Evolutionary conservation across 352 stramenopile species (phyloP), one percentile per base, ranked within the genome.

Genomic region (Blastocystis sp.): DNA sequence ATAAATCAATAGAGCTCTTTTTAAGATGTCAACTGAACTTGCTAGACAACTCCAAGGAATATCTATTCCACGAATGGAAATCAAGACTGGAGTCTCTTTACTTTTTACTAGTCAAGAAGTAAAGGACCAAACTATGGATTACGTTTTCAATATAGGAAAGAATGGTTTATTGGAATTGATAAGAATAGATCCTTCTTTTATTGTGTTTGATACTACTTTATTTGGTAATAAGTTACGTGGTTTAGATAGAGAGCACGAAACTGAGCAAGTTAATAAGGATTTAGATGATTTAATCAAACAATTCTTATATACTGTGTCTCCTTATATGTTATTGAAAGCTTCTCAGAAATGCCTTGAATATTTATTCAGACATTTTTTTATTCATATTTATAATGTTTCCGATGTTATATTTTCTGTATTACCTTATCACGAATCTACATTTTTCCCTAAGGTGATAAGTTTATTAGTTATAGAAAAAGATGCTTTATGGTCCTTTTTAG

Each of bases 91-190:
- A n/a, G n/a, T n/a, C n/a, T n/a, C n/a, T n/a, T n/a, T n/a, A n/a
- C n/a, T n/a, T n/a, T n/a, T n/a, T n/a, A n/a, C n/a, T n/a, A n/a
- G n/a, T n/a, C n/a, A n/a, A n/a, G n/a, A n/a, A n/a, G n/a, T n/a
- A n/a, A n/a, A n/a, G n/a, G n/a, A n/a, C n/a, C n/a, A n/a, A n/a
- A n/a, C n/a, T n/a, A n/a, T n/a, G n/a, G n/a, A n/a, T n/a, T n/a
- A n/a, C n/a, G n/a, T 62, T 34, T 62, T 54, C 19, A 37, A 39
- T n/a, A 48, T 62, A 21, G 52, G 32, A 34, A 31, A 42, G 31
- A 62, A 62, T n/a, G 52, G 52, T 11, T 54, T 62, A 24, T 54
- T 62, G 52, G 52, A 62, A 18, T 19, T 62, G 18, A 62, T 35
- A 28, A 39, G 52, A 30, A 48, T 62, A 41, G 52, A 62, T 31